These are phyloP conservation scores for Trichoderma koningiopsis DNA, from an alignment of 2,329 filamentous ascomycete species.

Conservation along the genomic window DNA sequence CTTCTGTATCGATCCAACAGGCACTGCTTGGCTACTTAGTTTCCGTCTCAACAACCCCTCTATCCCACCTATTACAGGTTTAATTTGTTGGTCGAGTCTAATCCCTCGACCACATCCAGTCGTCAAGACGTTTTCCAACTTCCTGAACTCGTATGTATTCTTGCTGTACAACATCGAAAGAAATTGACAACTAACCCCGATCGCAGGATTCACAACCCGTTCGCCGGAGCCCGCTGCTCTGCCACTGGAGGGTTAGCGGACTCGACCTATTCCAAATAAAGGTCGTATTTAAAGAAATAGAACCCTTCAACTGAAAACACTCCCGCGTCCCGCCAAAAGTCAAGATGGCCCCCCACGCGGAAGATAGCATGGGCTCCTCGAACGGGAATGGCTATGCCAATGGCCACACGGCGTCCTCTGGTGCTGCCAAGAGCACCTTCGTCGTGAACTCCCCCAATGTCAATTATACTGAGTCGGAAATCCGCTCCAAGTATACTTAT, in stretches of 20 bases:
- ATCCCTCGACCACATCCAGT: constrained; percentile 58
- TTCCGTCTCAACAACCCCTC: constrained; percentile 4
- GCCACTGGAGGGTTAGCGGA: constrained; percentile 81
- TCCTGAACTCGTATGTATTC: constrained; percentile 86
- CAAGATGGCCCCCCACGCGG: constrained; percentile 90
- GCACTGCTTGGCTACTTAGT: neutral
- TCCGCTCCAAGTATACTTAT: constrained; percentile 94
- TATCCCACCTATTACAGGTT: constrained; percentile 17
- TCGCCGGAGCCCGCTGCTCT: constrained; percentile 94
- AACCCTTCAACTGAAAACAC: constrained; percentile 28
- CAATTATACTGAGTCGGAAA: constrained; percentile 81
- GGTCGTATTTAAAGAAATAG: constrained; percentile 38
- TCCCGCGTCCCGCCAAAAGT: constrained; percentile 40
- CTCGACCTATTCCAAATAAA: constrained; percentile 62
- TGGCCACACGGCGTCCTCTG: constrained; percentile 48
- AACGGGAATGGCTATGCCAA: constrained; percentile 60
- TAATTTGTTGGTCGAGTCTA: constrained; percentile 51
- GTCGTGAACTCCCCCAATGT: constrained; percentile 92
- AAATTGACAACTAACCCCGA: constrained; percentile 31
- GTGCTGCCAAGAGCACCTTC: constrained; percentile 67
- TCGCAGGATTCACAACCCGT: constrained; percentile 85
- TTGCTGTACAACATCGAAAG: neutral
- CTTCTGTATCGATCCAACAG: neutral
- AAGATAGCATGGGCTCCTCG: constrained; percentile 57
- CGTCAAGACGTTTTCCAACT: constrained; percentile 98